Percentiles rank a stretch among this genome's conserved stretches.
Conservation (phyloP, 176 grass and related monocot species). For the Cymbopogon citratus region DNA sequence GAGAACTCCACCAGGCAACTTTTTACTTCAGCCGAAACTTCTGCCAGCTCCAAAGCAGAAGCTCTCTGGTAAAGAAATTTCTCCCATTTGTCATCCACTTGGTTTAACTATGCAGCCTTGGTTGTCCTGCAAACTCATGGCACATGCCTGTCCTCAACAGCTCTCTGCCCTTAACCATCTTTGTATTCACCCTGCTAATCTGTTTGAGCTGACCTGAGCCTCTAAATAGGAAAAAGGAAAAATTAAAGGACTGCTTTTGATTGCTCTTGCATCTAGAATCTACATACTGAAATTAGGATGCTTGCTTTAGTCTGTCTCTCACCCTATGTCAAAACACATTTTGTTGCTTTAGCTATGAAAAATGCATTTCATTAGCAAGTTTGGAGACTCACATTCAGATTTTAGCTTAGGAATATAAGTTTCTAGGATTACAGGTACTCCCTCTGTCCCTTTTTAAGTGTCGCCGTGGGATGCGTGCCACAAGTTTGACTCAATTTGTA, state of each 20-base stretch:
- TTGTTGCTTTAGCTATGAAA: neutral
- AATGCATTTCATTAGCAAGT: neutral
- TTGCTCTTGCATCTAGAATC: neutral
- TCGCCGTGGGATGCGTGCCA: too few species aligned
- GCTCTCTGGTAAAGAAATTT: neutral
- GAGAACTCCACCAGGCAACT: neutral
- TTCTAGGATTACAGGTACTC: too few species aligned
- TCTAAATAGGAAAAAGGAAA: neutral
- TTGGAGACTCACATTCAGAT: neutral
- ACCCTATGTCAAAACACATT: neutral
- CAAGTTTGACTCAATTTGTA: too few species aligned
- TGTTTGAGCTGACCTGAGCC: neutral
- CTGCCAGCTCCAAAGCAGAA: neutral
- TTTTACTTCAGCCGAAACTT: neutral
- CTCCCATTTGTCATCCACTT: neutral
- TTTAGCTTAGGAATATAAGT: neutral
- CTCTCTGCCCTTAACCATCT: neutral
- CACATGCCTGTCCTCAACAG: neutral
- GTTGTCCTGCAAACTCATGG: neutral
- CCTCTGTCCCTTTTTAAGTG: too few species aligned
- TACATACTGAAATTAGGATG: neutral
- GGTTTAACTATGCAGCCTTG: neutral
- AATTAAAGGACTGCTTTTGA: neutral
- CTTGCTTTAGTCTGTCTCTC: neutral
- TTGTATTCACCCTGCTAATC: neutral